A percentile compares a stretch with the other conserved stretches of the same genome.
These are phyloP conservation scores for Boletus vermiculosoides DNA, from an alignment of 768 basidiomycete species.

Conservation along the genomic window DNA sequence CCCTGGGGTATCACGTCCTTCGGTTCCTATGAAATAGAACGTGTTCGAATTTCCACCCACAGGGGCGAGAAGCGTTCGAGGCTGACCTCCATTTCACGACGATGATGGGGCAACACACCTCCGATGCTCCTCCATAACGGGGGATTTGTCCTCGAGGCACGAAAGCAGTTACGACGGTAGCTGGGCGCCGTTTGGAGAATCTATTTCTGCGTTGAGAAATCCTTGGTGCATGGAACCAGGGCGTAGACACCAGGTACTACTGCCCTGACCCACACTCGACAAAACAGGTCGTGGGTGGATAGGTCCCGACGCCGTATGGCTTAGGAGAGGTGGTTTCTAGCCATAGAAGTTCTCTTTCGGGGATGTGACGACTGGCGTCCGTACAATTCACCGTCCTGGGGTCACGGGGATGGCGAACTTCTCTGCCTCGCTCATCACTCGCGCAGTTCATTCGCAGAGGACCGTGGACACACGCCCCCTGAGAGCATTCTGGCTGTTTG, in stretches of 20 bases:
- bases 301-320: slow-evolving; percentile 4
- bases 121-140: slow-evolving; percentile 1
- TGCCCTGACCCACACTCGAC: slow-evolving; percentile 7
- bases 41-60: neutral
- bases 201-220: slow-evolving; percentile 1
- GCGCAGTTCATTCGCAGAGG: slow-evolving; percentile 15
- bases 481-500: slow-evolving; percentile 1
- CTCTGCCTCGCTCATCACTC: slow-evolving; percentile 24
- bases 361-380: slow-evolving; percentile 8
- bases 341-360: slow-evolving; percentile 7
- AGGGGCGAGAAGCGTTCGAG: neutral
- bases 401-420: slow-evolving; percentile 18
- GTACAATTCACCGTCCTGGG: slow-evolving; percentile 12
- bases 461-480: slow-evolving; percentile 9
- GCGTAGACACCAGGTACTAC: neutral
- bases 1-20: neutral
- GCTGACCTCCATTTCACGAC: slow-evolving; percentile 4
- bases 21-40: neutral
- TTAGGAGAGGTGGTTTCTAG: slow-evolving; percentile 8
- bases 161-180: neutral
- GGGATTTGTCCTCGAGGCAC: slow-evolving; percentile 4
- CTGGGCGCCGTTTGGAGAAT: neutral
- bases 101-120: neutral
- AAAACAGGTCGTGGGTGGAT: slow-evolving; percentile 4
- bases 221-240: neutral